Evolutionary conservation across 176 grass and related monocot species (phyloP).

Genomic region (Tuctoria greenei): DNA sequence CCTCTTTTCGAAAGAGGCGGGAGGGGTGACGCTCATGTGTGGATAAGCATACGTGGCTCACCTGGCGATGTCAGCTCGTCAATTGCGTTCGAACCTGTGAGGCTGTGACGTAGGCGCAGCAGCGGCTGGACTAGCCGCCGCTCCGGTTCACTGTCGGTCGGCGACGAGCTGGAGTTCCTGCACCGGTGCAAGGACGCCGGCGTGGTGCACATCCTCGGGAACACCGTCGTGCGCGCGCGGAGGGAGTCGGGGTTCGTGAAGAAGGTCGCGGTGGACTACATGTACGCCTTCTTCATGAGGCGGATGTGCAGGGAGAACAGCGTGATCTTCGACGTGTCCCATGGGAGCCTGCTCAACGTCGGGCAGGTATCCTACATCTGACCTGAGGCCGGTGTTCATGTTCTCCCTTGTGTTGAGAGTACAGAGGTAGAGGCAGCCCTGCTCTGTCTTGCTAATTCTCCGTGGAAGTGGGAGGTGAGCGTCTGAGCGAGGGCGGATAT

Average conservation of each 20-base stretch:
- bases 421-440: background rate
- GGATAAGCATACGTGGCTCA: too few relatives aligned
- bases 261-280: slow-evolving; percentile 71
- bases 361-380: slow-evolving; percentile 90
- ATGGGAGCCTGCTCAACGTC: slow-evolving; percentile 91
- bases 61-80: too few relatives aligned
- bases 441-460: too few relatives aligned
- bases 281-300: slow-evolving; percentile 90
- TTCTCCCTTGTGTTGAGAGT: background rate
- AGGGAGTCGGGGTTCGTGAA: slow-evolving; percentile 75
- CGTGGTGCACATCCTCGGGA: slow-evolving; percentile 96
- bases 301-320: slow-evolving; percentile 95
- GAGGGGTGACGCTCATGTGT: too few relatives aligned
- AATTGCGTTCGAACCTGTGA: too few relatives aligned
- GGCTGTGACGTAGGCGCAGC: too few relatives aligned
- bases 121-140: too few relatives aligned
- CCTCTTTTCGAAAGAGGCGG: slow-evolving; percentile 12
- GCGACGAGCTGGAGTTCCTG: slow-evolving; percentile 84
- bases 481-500: too few relatives aligned
- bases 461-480: too few relatives aligned
- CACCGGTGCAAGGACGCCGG: slow-evolving; percentile 86
- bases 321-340: slow-evolving; percentile 86
- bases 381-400: background rate
- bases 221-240: slow-evolving; percentile 76
- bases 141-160: too few relatives aligned